These are phyloP conservation scores for Albugo candida DNA, from an alignment of 352 stramenopile genomes.

Conservation along the genomic window DNA sequence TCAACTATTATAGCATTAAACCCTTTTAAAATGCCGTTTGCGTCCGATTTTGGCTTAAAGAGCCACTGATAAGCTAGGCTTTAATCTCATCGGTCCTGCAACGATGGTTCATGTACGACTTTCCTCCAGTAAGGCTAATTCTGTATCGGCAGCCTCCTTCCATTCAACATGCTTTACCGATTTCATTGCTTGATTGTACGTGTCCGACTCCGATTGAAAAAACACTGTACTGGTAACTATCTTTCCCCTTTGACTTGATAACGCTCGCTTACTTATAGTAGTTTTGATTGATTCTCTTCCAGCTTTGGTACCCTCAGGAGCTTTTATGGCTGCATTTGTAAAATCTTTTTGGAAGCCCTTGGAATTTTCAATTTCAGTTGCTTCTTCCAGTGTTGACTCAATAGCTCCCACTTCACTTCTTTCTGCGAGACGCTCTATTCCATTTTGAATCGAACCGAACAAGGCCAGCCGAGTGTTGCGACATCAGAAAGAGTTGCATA, in stretches of 20 bases:
- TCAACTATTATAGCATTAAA: not conserved
- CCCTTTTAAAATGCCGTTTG: not conserved
- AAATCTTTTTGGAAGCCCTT: no score
- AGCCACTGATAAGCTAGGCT: not conserved
- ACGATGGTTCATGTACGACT: not conserved
- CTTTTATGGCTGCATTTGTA: no score
- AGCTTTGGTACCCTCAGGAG: no score
- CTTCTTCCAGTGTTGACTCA: not conserved
- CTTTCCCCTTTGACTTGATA: no score
- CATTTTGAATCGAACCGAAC: not conserved
- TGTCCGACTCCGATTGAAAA: not conserved
- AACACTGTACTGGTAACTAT: no score
- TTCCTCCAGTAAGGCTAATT: not conserved
- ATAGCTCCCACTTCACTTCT: conserved; percentile 1
- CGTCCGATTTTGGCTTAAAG: not conserved
- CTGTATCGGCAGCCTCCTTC: not conserved
- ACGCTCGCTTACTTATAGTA: not conserved
- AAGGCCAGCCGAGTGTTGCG: conserved; percentile 1
- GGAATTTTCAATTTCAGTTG: no score
- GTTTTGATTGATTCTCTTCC: not conserved
- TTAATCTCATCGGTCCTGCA: not conserved
- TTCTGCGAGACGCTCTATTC: not conserved
- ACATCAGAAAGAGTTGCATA: conserved; percentile 2
- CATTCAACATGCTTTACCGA: not conserved
- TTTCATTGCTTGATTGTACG: not conserved